Evolutionary conservation across 148 eudicot genomes (phyloP).

Genomic region (Chenopodium album): DNA sequence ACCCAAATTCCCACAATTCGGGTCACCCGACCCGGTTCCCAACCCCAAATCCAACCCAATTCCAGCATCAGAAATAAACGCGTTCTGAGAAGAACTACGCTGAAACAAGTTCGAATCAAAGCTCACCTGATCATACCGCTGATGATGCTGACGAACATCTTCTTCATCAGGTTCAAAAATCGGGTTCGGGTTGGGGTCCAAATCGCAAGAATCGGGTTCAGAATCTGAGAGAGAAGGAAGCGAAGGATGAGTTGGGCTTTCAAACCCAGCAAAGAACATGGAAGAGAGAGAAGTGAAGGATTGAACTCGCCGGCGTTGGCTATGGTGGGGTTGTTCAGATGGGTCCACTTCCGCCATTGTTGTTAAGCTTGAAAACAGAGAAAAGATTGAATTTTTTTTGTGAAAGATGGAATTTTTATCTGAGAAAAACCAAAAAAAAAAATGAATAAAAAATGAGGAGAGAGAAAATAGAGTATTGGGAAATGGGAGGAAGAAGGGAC

Average conservation of each 20-base stretch:
- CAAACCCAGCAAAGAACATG: background rate
- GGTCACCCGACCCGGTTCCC: slow-evolving; percentile 16
- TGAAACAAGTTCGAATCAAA: slow-evolving; percentile 53
- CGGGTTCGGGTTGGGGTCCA: slow-evolving; percentile 23
- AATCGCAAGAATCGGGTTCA: slow-evolving; percentile 19
- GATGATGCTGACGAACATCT: slow-evolving; percentile 6
- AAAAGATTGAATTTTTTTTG: background rate
- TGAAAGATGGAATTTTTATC: background rate
- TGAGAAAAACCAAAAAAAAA: background rate
- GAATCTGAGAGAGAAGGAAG: slow-evolving; percentile 21
- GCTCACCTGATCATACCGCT: slow-evolving; percentile 38
- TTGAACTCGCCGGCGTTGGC: background rate
- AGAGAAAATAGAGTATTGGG: too few relatives aligned
- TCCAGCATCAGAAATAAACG: background rate
- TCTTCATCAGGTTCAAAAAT: slow-evolving; percentile 14
- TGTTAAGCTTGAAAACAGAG: background rate
- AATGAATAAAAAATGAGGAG: background rate
- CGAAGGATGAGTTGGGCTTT: slow-evolving; percentile 21
- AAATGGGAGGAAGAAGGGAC: background rate
- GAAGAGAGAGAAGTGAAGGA: slow-evolving; percentile 12
- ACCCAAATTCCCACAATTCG: slow-evolving; percentile 22
- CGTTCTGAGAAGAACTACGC: slow-evolving; percentile 18
- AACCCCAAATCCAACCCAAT: slow-evolving; percentile 18
- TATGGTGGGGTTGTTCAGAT: background rate
- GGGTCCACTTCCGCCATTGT: slow-evolving; percentile 17